Evolutionary conservation across 768 basidiomycete genomes (phyloP), one percentile per base, ranked within the genome.

Genomic region (Pulveroboletus sp.): DNA sequence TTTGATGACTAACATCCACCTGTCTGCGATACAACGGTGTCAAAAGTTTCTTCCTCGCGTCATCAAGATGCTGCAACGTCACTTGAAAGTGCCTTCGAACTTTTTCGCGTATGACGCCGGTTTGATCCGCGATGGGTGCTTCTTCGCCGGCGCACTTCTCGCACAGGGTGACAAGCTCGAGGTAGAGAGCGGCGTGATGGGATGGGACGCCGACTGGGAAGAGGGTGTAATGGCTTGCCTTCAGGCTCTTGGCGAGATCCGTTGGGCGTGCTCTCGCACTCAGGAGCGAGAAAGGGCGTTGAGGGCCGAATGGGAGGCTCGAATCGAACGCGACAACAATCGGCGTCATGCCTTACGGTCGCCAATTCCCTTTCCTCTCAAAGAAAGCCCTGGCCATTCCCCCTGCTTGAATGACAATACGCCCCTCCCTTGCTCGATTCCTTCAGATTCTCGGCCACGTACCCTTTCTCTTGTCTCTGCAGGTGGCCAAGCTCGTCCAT

Each of bases 31-130:
- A 29, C 74, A 75, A 5, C 55, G 55, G 56, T 84, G 83, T 59
- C 66, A 72, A 13, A 64, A 66, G 19, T 69, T 76, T 17, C 75
- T 84, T 19, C 81, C 82, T 5, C 58, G 64, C 12, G 71, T 82
- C 13, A 67, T 81, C 25, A 67, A 72, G 43, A 77, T 81, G 50
- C 64, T 85, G 27, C 77, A 78, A 51, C 68, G 69, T 6, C 79
- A 83, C 56, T 60, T 80, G 6, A 67, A 56, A 11, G 61, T 71
- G 20, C 54, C 73, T 5, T 63, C 67, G 2, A 71, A 68, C 12
- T 79, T 95, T 56, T 92, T 97, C 62, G 77, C 76, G 57, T 94
- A 86, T 75, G 94, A 97, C 63, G 81, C 91, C 1, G 85, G 87
- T 17, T 75, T 94, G 5, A 82, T 94, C 45, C 80, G 89, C 17